These are phyloP conservation scores for Cornus controversa DNA, from an alignment of 148 eudicot species.

Conservation along the genomic window DNA sequence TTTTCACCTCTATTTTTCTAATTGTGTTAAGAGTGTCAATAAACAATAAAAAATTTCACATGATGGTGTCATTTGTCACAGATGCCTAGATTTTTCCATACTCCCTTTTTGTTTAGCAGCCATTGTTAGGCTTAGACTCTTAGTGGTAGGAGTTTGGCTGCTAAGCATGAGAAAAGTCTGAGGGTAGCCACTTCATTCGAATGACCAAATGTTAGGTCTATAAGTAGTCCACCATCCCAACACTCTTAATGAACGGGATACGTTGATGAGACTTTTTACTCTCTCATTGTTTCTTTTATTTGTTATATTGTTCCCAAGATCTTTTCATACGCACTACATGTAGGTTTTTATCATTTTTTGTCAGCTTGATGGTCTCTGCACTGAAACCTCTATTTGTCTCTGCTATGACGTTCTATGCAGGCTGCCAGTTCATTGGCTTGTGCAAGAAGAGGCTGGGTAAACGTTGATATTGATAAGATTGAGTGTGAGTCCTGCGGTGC, in stretches of 20 bases:
- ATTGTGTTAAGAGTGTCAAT: neutral
- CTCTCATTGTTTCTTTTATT: neutral
- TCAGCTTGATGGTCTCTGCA: conserved; percentile 5
- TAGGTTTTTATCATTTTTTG: conserved; percentile 1
- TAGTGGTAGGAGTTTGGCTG: no score
- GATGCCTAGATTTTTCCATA: neutral
- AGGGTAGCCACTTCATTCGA: no score
- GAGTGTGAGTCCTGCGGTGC: conserved; percentile 89
- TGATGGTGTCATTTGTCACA: neutral
- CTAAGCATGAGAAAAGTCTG: no score
- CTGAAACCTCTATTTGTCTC: neutral
- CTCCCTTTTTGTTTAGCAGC: no score
- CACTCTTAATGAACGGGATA: no score
- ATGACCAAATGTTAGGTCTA: no score
- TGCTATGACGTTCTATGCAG: conserved; percentile 32
- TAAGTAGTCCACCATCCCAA: no score
- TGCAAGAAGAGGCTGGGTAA: conserved; percentile 96
- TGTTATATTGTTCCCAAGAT: neutral
- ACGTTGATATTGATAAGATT: conserved; percentile 72
- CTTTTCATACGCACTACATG: neutral
- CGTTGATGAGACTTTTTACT: neutral
- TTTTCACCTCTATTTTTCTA: neutral
- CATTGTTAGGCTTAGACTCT: no score
- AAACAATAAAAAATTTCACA: neutral
- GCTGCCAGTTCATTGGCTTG: conserved; percentile 86